A percentile compares a stretch with the other conserved stretches of the same genome.
Evolutionary conservation across 2,329 filamentous ascomycete species (phyloP).

Genomic region (Escovopsis sp.): DNA sequence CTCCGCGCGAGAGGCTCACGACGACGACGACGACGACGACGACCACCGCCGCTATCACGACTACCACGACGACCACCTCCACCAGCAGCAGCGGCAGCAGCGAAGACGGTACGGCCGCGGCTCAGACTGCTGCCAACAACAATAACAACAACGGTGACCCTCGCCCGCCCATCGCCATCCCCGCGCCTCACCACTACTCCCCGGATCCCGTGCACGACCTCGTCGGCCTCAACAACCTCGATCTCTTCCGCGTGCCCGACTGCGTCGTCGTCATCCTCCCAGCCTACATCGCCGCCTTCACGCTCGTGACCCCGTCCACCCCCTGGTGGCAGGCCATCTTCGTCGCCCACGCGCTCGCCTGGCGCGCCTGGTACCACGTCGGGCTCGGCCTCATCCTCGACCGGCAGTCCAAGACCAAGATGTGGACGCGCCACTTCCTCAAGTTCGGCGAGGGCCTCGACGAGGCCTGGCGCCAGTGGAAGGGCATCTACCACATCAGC

Average conservation of each 20-base stretch:
- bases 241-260: constrained; percentile 79
- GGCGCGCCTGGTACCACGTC: constrained; percentile 84
- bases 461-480: constrained; percentile 97
- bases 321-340: constrained; percentile 64
- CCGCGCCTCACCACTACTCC: constrained; percentile 17
- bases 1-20: constrained; percentile 47
- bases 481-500: constrained; percentile 85
- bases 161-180: constrained; percentile 12
- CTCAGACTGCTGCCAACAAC: background rate
- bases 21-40: constrained; percentile 5
- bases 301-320: constrained; percentile 64
- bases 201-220: constrained; percentile 68
- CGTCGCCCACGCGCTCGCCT: constrained; percentile 61
- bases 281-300: constrained; percentile 58
- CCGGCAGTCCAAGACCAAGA: constrained; percentile 75
- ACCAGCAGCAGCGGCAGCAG: constrained; percentile 9
- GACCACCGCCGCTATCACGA: too few species aligned
- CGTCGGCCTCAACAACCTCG: constrained; percentile 69
- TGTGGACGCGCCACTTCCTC: constrained; percentile 94
- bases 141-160: constrained; percentile 4
- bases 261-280: constrained; percentile 64
- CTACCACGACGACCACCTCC: too few species aligned
- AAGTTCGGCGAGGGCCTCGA: constrained; percentile 85
- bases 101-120: constrained; percentile 15
- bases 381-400: constrained; percentile 78